These are phyloP conservation scores for Gryganskiella cystojenkinii DNA, from an alignment of 192 early-diverging fungal genomes.

Conservation along the genomic window DNA sequence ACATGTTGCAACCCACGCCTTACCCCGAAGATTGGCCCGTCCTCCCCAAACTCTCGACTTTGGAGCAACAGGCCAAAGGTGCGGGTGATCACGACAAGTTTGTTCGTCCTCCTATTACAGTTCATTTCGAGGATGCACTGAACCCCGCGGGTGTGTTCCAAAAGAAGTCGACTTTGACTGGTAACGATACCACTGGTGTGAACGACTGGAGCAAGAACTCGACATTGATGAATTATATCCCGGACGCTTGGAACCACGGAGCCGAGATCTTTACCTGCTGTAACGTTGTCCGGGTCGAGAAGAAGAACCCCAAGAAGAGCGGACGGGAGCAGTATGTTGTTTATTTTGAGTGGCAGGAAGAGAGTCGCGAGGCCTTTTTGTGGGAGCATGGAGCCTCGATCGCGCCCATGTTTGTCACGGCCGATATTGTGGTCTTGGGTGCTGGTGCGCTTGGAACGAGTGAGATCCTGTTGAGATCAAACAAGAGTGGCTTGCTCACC, in stretches of 20 bases:
- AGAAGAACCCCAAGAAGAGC: constrained; percentile 21
- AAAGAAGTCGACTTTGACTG: constrained; percentile 48
- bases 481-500: constrained; percentile 40
- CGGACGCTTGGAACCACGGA: constrained; percentile 63
- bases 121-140: constrained; percentile 51
- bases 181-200: constrained; percentile 56
- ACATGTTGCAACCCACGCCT: constrained; percentile 52
- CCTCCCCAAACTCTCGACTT: constrained; percentile 50
- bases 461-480: constrained; percentile 56
- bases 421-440: constrained; percentile 55
- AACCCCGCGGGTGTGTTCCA: constrained; percentile 57
- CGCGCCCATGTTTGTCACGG: constrained; percentile 55
- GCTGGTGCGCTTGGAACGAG: constrained; percentile 56
- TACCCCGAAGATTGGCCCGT: constrained; percentile 55
- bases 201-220: constrained; percentile 62
- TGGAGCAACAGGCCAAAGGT: constrained; percentile 56
- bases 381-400: constrained; percentile 19
- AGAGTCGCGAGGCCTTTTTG: constrained; percentile 29
- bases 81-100: constrained; percentile 45
- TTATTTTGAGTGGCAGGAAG: constrained; percentile 60
- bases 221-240: constrained; percentile 59
- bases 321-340: constrained; percentile 39
- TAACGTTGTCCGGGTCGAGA: constrained; percentile 52
- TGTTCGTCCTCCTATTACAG: constrained; percentile 52
- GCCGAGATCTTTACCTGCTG: constrained; percentile 55